A percentile compares a stretch with the other conserved stretches of the same genome.
These are phyloP conservation scores for Hypsizygus ulmarius DNA, from an alignment of 1,284 basidiomycete species.

Conservation along the genomic window DNA sequence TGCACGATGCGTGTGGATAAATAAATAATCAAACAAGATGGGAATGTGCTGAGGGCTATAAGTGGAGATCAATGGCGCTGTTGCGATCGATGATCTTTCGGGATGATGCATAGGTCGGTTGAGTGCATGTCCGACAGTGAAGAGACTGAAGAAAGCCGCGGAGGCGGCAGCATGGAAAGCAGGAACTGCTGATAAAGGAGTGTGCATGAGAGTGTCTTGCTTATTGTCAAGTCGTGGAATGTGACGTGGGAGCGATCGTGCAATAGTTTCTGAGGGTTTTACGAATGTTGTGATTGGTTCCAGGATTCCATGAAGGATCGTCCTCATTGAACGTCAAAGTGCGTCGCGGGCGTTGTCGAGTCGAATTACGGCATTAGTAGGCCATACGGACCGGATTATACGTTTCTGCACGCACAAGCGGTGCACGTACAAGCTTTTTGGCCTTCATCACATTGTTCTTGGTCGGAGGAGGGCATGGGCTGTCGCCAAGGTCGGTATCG, in stretches of 20 bases:
- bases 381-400: constrained; percentile 56
- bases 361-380: constrained; percentile 24
- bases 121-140: not conserved
- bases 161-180: constrained; percentile 1
- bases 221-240: constrained; percentile 14
- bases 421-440: constrained; percentile 48
- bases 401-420: constrained; percentile 60
- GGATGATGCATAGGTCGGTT: not conserved
- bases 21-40: constrained; percentile 21
- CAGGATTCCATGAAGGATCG: constrained; percentile 4
- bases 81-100: not conserved
- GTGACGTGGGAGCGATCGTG: constrained; percentile 13
- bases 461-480: constrained; percentile 74
- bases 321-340: constrained; percentile 10
- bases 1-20: constrained; percentile 21
- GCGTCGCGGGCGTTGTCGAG: constrained; percentile 8
- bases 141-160: constrained; percentile 1
- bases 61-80: constrained; percentile 1
- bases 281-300: constrained; percentile 3
- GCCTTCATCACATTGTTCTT: constrained; percentile 51
- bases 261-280: constrained; percentile 8
- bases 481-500: constrained; percentile 74
- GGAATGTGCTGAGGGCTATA: constrained; percentile 8
- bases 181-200: constrained; percentile 10
- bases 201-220: constrained; percentile 14